Percentiles rank a stretch among this genome's conserved stretches.
phyloP scores from a whole-genome alignment of 2,329 filamentous ascomycete species.

The Fusarium oligoseptatum region DNA sequence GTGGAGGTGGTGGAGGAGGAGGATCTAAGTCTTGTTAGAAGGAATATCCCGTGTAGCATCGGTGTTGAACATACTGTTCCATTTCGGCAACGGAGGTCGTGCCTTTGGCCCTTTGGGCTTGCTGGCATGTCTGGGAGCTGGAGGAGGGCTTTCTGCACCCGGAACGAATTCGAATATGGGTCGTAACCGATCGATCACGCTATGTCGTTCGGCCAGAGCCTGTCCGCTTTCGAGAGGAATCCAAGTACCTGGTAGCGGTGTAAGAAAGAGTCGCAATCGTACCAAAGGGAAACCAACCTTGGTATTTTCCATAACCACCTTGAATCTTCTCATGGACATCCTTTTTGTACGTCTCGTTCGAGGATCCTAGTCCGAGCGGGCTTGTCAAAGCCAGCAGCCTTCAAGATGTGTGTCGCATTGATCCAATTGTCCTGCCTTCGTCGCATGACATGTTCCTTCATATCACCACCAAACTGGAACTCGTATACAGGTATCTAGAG shows the following conservation, averaged over 20 bases:
- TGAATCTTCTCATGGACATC: constrained; percentile 98
- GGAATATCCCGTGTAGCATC: too few species aligned
- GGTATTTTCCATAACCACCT: constrained; percentile 98
- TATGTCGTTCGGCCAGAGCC: constrained; percentile 86
- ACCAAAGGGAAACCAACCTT: constrained; percentile 68
- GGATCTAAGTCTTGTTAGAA: constrained; percentile 37
- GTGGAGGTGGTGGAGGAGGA: constrained; percentile 38
- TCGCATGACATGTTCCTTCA: constrained; percentile 93
- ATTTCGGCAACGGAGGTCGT: constrained; percentile 68
- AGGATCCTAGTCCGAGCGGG: constrained; percentile 94
- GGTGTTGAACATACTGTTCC: constrained; percentile 51
- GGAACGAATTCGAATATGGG: constrained; percentile 92
- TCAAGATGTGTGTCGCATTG: constrained; percentile 99
- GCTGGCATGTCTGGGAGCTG: constrained; percentile 91
- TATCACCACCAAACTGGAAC: constrained; percentile 84
- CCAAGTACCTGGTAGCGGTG: constrained; percentile 80
- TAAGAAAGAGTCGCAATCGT: constrained; percentile 13
- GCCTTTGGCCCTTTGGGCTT: constrained; percentile 82
- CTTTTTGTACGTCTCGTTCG: constrained; percentile 97
- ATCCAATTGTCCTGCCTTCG: constrained; percentile 95
- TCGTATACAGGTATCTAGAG: constrained; percentile 92
- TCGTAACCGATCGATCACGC: constrained; percentile 83
- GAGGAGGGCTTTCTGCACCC: constrained; percentile 89
- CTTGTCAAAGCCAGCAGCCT: constrained; percentile 97
- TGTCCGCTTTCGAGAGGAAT: constrained; percentile 88